Evolutionary conservation across 768 basidiomycete genomes (phyloP), one percentile per base, ranked within the genome.

Genomic region (Termitomyces eurrhizus): DNA sequence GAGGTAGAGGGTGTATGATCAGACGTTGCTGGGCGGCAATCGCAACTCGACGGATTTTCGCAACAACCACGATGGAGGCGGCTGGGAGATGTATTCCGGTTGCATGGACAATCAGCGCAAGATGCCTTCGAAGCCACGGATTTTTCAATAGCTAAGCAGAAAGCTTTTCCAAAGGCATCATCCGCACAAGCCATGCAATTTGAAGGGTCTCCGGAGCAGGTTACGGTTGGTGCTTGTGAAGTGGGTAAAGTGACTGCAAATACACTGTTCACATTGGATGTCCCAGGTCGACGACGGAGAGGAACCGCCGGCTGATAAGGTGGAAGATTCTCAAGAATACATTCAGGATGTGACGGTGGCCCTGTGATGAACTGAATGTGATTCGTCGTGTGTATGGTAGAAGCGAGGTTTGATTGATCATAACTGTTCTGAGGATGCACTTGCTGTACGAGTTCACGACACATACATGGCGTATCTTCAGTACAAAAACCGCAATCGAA

Each of bases 151-250:
- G 90, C 90, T 42, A 80, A 79, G 70, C 93, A 95, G 72, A 95
- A 95, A 6, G 92, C 93, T 68, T 89, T 88, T 11, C 93, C 93
- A 64, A 95, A 95, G 24, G 82, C 80, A 70, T 95, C 93, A 67
- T 90, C 88, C 4, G 87, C 88, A 69, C 93, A 95, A 4, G 92
- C 93, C 56, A 83, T 71, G 69, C 93, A 95, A 72, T 94, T 93
- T 9, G 83, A 80, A 2, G 93, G 93, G 68, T 95, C 92, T 13
- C 93, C 93, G 18, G 92, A 90, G 72, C 93, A 95, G 37, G 73
- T 81, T 16, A 73, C 70, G 41, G 73, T 68, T 16, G 67, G 60
- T 39, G 71, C 60, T 45, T 70, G 64, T 52, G 67, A 61, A 29
- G 62, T 60, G 36, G 74, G 65, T 26, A 74, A 70, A 29, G 73